Evolutionary conservation across 2,329 filamentous ascomycete genomes (phyloP).

Genomic region (Neocucurbitaria cava): DNA sequence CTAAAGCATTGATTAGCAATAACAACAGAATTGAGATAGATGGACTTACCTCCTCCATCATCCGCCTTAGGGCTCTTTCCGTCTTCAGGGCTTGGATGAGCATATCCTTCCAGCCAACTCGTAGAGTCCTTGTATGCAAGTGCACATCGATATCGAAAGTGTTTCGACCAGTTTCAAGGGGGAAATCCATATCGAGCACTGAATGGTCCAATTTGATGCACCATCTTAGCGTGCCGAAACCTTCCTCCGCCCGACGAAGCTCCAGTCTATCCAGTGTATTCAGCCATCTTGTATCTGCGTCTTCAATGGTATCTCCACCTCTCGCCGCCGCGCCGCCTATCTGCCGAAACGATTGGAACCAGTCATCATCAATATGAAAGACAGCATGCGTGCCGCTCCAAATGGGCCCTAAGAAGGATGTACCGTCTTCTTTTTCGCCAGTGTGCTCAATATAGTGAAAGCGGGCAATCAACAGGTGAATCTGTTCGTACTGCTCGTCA

Average conservation of each 20-base stretch:
- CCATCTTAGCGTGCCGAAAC: slow-evolving; percentile 32
- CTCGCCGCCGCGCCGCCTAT: not conserved
- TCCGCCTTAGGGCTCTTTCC: slow-evolving; percentile 23
- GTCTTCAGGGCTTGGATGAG: slow-evolving; percentile 32
- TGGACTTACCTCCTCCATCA: slow-evolving; percentile 26
- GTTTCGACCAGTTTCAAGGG: slow-evolving; percentile 9
- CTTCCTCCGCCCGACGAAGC: slow-evolving; percentile 9
- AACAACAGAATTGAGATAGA: not conserved
- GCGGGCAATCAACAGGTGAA: slow-evolving; percentile 21
- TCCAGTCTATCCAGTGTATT: slow-evolving; percentile 12
- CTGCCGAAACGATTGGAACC: slow-evolving; percentile 14
- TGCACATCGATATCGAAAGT: slow-evolving; percentile 16
- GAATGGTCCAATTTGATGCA: slow-evolving; percentile 33
- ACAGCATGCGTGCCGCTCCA: slow-evolving; percentile 29
- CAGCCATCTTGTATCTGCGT: slow-evolving; percentile 5
- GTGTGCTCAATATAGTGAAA: slow-evolving; percentile 13
- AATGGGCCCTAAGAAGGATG: not conserved
- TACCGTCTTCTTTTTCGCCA: not conserved
- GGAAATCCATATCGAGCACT: slow-evolving; percentile 33
- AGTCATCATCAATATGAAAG: slow-evolving; percentile 31
- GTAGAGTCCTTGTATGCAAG: slow-evolving; percentile 7
- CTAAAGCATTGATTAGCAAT: slow-evolving; percentile 1
- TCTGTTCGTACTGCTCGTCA: slow-evolving; percentile 21
- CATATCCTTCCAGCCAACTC: slow-evolving; percentile 33
- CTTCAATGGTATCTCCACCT: not conserved